phyloP scores from a whole-genome alignment of 208 protist genomes.

The Blastocrithidia nonstop region DNA sequence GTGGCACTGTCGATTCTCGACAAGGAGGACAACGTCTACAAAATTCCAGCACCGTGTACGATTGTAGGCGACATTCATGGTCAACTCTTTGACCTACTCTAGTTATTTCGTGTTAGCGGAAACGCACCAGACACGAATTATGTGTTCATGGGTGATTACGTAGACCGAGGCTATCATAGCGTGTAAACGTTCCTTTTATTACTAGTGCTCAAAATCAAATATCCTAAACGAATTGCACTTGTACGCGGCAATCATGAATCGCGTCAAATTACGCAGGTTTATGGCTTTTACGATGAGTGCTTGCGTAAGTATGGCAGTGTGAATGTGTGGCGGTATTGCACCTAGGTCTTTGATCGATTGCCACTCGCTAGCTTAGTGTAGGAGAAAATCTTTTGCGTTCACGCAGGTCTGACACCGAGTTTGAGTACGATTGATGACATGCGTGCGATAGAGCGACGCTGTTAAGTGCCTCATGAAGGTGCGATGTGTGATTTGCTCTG shows the following conservation, averaged over 20 bases:
- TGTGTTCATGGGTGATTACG: conserved; percentile 96
- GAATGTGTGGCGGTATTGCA: conserved; percentile 99
- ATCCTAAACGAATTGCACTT: conserved; percentile 90
- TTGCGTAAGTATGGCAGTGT: conserved; percentile 97
- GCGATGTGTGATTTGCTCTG: conserved; percentile 97
- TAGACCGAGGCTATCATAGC: conserved; percentile 97
- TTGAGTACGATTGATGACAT: conserved; percentile 95
- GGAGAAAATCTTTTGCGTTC: conserved; percentile 96
- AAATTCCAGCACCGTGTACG: conserved; percentile 82
- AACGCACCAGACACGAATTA: conserved; percentile 95
- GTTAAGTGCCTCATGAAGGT: conserved; percentile 97
- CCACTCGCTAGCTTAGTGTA: conserved; percentile 96
- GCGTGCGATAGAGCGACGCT: conserved; percentile 90
- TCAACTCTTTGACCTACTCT: conserved; percentile 94
- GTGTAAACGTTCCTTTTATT: conserved; percentile 97
- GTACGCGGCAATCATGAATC: conserved; percentile 95
- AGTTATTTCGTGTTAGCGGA: conserved; percentile 95
- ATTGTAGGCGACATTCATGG: conserved; percentile 91
- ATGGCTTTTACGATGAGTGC: conserved; percentile 99
- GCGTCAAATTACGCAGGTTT: conserved; percentile 94
- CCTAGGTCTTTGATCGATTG: conserved; percentile 99
- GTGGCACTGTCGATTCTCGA: conserved; percentile 73
- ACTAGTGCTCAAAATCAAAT: conserved; percentile 95
- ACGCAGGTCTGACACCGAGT: conserved; percentile 97
- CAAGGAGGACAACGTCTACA: conserved; percentile 83